Evolutionary conservation across 345 rosid genomes (phyloP).

Genomic region (Murraya paniculata): DNA sequence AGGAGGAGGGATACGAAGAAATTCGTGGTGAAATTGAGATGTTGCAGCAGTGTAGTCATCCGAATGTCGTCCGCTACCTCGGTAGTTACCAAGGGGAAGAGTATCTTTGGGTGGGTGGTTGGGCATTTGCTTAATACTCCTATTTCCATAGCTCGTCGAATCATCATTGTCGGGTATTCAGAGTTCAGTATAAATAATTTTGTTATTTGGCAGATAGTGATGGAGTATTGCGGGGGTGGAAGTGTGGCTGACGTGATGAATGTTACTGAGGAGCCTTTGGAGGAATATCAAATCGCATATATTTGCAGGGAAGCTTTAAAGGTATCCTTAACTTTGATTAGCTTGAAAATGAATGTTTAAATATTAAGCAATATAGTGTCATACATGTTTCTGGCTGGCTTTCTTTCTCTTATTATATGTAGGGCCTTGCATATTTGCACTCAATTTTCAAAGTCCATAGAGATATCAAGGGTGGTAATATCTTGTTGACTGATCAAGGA

Average conservation of each 20-base stretch:
- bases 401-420: conserved; percentile 24
- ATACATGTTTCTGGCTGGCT: neutral
- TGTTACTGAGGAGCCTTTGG: conserved; percentile 81
- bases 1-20: conserved; percentile 99
- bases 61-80: conserved; percentile 91
- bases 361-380: conserved; percentile 1
- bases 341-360: conserved; percentile 12
- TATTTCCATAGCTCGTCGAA: neutral
- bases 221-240: conserved; percentile 99
- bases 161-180: conserved; percentile 1
- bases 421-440: conserved; percentile 99
- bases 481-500: conserved; percentile 97
- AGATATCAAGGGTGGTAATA: conserved; percentile 98
- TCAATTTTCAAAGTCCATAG: conserved; percentile 96
- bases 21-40: conserved; percentile 98
- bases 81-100: conserved; percentile 99
- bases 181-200: conserved; percentile 26
- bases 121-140: conserved; percentile 10
- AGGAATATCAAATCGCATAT: conserved; percentile 95
- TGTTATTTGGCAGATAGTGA: conserved; percentile 79
- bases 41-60: conserved; percentile 97
- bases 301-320: conserved; percentile 91
- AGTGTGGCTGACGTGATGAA: conserved; percentile 96
- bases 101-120: conserved; percentile 80
- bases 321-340: conserved; percentile 40